Percentiles rank a stretch among this genome's conserved stretches.
These are phyloP conservation scores for Fusarium sp. DNA, from an alignment of 2,329 filamentous ascomycete genomes.

Conservation along the genomic window DNA sequence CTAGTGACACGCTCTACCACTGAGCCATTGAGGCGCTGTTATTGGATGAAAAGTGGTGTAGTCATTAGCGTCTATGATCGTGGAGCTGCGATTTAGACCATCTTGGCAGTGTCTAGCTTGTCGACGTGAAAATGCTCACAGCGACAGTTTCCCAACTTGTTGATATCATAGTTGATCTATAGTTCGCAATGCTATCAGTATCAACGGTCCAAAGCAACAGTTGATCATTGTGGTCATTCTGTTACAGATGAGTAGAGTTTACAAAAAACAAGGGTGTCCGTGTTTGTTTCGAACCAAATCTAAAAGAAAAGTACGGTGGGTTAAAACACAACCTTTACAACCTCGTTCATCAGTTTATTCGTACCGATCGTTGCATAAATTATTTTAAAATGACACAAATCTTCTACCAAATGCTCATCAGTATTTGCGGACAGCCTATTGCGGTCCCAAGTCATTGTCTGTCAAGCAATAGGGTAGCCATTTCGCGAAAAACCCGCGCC, in stretches of 20 bases:
- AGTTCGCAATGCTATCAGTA: no score
- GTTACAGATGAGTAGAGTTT: no score
- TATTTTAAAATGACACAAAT: neutral
- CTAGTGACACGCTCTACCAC: slow-evolving; percentile 34
- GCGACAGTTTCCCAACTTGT: no score
- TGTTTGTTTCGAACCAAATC: no score
- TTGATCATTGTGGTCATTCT: no score
- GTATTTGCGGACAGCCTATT: neutral
- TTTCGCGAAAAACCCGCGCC: neutral
- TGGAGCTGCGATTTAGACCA: neutral
- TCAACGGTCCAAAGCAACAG: no score
- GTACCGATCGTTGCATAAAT: no score
- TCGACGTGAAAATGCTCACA: no score
- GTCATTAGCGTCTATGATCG: accelerated
- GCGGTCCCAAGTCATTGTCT: neutral
- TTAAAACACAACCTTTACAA: no score
- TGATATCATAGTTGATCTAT: no score
- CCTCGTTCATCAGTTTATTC: no score
- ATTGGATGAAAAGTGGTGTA: neutral
- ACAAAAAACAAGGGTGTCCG: no score
- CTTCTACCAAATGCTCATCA: neutral
- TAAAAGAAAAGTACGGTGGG: accelerated
- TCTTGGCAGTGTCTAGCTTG: accelerated
- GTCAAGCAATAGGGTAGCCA: neutral
- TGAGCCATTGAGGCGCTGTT: slow-evolving; percentile 23